Percentiles rank a stretch among this genome's conserved stretches.
Evolutionary conservation across 345 rosid genomes (phyloP).

Genomic region (Chamaenerion angustifolium): DNA sequence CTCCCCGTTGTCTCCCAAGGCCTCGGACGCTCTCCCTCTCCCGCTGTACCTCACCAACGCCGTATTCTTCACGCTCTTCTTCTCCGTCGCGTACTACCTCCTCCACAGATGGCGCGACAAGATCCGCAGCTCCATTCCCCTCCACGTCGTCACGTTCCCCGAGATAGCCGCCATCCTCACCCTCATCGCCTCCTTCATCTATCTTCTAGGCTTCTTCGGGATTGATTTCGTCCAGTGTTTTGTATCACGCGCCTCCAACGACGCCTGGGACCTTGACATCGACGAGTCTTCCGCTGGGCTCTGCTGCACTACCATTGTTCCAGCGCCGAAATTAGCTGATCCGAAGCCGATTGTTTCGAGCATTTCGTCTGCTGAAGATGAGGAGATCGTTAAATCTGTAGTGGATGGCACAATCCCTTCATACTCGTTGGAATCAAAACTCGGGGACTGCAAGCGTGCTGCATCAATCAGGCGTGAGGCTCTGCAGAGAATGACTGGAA

Average conservation of each 20-base stretch:
- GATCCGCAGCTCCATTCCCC: slow-evolving; percentile 81
- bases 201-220: slow-evolving; percentile 76
- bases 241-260: slow-evolving; percentile 44
- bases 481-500: slow-evolving; percentile 58
- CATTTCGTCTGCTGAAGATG: slow-evolving; percentile 48
- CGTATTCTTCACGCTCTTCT: slow-evolving; percentile 78
- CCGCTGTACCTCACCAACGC: slow-evolving; percentile 69
- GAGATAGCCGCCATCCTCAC: slow-evolving; percentile 65
- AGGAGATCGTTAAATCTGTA: slow-evolving; percentile 47
- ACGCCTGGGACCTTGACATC: slow-evolving; percentile 44
- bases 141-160: slow-evolving; percentile 62
- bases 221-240: slow-evolving; percentile 82
- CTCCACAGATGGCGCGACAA: slow-evolving; percentile 91
- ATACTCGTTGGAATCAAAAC: slow-evolving; percentile 52
- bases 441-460: slow-evolving; percentile 74
- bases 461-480: slow-evolving; percentile 64
- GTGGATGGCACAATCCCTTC: slow-evolving; percentile 46
- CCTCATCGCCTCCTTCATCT: slow-evolving; percentile 71
- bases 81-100: slow-evolving; percentile 73
- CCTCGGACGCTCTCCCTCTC: slow-evolving; percentile 75
- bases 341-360: slow-evolving; percentile 21
- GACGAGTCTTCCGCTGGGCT: slow-evolving; percentile 13
- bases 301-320: slow-evolving; percentile 14
- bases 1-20: slow-evolving; percentile 25
- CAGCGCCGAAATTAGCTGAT: slow-evolving; percentile 10